Conservation (phyloP, 192 early-diverging fungal genomes). For the Geosiphon pyriformis region DNA sequence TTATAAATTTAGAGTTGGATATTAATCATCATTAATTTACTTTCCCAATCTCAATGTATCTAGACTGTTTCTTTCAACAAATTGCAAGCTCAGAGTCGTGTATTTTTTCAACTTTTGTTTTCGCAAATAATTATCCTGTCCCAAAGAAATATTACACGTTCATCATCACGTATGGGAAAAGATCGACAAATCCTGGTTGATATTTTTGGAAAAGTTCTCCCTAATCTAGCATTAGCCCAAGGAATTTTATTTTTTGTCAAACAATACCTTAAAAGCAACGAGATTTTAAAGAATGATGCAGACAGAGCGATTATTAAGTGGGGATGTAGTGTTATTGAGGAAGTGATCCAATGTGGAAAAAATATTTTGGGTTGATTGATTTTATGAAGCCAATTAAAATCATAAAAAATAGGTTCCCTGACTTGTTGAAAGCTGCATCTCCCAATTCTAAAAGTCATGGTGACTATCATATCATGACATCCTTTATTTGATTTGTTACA, state of each 20-base stretch:
- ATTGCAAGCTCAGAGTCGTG: constrained; percentile 48
- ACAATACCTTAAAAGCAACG: constrained; percentile 60
- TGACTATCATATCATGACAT: too few species aligned
- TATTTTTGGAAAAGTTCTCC: constrained; percentile 51
- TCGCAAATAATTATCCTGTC: constrained; percentile 63
- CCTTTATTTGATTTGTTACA: too few species aligned
- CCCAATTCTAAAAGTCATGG: too few species aligned
- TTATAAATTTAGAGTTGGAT: background rate
- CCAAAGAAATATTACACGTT: constrained; percentile 4
- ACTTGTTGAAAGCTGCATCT: too few species aligned
- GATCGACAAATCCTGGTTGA: constrained; percentile 39
- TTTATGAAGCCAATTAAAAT: too few species aligned
- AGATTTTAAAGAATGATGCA: constrained; percentile 54
- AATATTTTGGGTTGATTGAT: too few species aligned
- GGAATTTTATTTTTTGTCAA: constrained; percentile 83
- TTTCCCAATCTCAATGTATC: constrained; percentile 25
- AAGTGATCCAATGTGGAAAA: constrained; percentile 35
- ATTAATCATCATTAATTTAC: constrained; percentile 1
- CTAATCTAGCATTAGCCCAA: constrained; percentile 66
- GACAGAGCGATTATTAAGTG: constrained; percentile 61
- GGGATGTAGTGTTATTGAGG: constrained; percentile 62
- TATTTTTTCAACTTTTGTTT: constrained; percentile 71
- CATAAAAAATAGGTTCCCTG: too few species aligned
- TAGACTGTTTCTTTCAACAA: constrained; percentile 69
- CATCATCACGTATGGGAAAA: constrained; percentile 25